phyloP scores from a whole-genome alignment of 164 flowering plant genomes.

The Berberis vulgaris region DNA sequence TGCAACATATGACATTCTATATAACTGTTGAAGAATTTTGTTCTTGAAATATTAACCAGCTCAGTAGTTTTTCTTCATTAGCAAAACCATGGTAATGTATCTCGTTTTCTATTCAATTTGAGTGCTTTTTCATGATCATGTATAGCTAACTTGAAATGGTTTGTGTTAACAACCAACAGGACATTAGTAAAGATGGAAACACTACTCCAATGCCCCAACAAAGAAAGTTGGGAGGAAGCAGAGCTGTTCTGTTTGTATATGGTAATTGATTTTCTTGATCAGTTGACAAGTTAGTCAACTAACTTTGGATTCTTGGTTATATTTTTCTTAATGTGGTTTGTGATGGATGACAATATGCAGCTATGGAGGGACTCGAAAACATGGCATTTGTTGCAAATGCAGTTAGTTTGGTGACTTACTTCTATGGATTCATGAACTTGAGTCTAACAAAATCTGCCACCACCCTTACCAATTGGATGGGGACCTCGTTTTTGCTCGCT shows the following conservation, averaged over 20 bases:
- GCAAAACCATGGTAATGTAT: too few relatives aligned
- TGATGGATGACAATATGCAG: slow-evolving; percentile 27
- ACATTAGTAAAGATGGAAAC: slow-evolving; percentile 24
- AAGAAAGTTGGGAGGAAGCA: slow-evolving; percentile 38
- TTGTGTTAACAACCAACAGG: slow-evolving; percentile 18
- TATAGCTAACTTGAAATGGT: neutral
- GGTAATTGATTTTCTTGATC: slow-evolving; percentile 24
- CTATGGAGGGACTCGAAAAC: slow-evolving; percentile 58
- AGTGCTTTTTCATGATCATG: too few relatives aligned
- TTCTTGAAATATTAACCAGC: too few relatives aligned
- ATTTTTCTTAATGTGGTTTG: neutral
- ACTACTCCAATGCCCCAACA: slow-evolving; percentile 12
- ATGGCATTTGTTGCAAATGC: slow-evolving; percentile 57
- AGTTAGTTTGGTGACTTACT: slow-evolving; percentile 55
- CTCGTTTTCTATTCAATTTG: too few relatives aligned
- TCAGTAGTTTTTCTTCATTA: too few relatives aligned
- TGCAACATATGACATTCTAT: too few relatives aligned
- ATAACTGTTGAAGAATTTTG: too few relatives aligned
- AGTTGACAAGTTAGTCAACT: neutral
- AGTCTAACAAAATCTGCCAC: slow-evolving; percentile 59
- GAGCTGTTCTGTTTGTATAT: slow-evolving; percentile 55
- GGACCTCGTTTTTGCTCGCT: slow-evolving; percentile 50
- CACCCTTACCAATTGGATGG: slow-evolving; percentile 65
- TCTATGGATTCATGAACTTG: slow-evolving; percentile 66
- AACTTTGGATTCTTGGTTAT: neutral